Evolutionary conservation across 768 basidiomycete species (phyloP), one percentile per base, ranked within the genome.

Genomic region (Zangia roseola): DNA sequence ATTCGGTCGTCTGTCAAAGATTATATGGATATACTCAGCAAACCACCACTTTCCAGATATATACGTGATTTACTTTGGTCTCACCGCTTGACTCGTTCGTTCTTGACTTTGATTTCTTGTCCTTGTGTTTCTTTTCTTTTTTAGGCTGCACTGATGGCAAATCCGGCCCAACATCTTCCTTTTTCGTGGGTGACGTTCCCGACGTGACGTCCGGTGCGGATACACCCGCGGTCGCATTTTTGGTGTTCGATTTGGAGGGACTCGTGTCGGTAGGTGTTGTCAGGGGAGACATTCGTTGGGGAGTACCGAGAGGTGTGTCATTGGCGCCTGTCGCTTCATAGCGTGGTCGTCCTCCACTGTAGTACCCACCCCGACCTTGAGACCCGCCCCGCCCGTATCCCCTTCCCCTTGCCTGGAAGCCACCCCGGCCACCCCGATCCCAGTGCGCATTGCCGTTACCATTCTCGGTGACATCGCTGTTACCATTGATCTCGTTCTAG

Each of bases 301-400:
- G 81, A 14, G 81, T 76, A 46, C 88, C 88, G 46, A 91, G 70
- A 34, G 87, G 88, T 26, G 79, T 86, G 59, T 67, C 77, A 57
- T 91, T 91, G 59, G 86, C 80, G 53, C 88, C 88, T 38, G 84
- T 84, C 2, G 65, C 58, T 46, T 52, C 25, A 16, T 50, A 45
- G 47, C 61, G 50, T 6, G 54, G 55, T 42, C 16, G 57, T 40
- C 66, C 54, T 30, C 69, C 40, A 3, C 39, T 59, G 59, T 71
- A 69, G 25, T 52, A 36, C 19, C 60, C 60, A 10, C 65, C 63
- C 42, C 57, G 53, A 19, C 57, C 57, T 40, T 49, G 55, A 33
- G 55, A 57, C 17, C 63, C 59, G 14, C 71, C 69, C n/a, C 73
- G 38, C 71, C 68, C 52, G 64, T 54, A 33, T 53, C 74, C 69